A percentile compares a stretch with the other conserved stretches of the same genome.
Evolutionary conservation across 2,329 filamentous ascomycete genomes (phyloP).

Genomic region (Cucurbitaria berberidis): DNA sequence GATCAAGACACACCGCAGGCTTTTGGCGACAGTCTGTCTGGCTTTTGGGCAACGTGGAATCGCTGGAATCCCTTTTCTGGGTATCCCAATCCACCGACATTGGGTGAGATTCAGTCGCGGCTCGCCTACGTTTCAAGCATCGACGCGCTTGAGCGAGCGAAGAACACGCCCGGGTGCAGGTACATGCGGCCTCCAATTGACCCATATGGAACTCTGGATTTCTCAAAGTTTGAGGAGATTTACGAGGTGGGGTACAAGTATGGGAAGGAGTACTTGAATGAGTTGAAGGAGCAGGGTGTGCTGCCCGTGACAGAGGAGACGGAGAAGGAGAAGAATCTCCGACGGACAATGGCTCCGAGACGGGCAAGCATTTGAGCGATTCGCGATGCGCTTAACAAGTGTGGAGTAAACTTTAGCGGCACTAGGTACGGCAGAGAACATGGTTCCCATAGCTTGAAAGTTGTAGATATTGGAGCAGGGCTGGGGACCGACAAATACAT

Average conservation of each 20-base stretch:
- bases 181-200: slow-evolving; percentile 98
- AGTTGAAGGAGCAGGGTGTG: slow-evolving; percentile 78
- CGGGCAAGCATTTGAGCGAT: slow-evolving; percentile 28
- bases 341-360: slow-evolving; percentile 60
- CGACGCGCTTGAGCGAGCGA: slow-evolving; percentile 91
- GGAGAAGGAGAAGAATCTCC: slow-evolving; percentile 58
- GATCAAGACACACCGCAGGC: slow-evolving; percentile 91
- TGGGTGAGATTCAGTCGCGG: slow-evolving; percentile 94
- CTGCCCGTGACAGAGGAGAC: slow-evolving; percentile 64
- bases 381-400: slow-evolving; percentile 3
- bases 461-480: not conserved
- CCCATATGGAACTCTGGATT: slow-evolving; percentile 90
- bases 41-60: slow-evolving; percentile 93
- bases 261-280: slow-evolving; percentile 76
- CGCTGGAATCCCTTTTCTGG: slow-evolving; percentile 95
- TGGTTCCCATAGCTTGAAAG: not conserved
- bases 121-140: slow-evolving; percentile 95
- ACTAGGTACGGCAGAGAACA: not conserved
- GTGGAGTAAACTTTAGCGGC: slow-evolving; percentile 9
- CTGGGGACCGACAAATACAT: not conserved
- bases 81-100: slow-evolving; percentile 87
- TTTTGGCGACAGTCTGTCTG: slow-evolving; percentile 93
- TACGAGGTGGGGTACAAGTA: slow-evolving; percentile 87
- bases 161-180: slow-evolving; percentile 85
- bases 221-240: slow-evolving; percentile 97